phyloP scores from a whole-genome alignment of 352 stramenopile species.

The Lagenidium giganteum region DNA sequence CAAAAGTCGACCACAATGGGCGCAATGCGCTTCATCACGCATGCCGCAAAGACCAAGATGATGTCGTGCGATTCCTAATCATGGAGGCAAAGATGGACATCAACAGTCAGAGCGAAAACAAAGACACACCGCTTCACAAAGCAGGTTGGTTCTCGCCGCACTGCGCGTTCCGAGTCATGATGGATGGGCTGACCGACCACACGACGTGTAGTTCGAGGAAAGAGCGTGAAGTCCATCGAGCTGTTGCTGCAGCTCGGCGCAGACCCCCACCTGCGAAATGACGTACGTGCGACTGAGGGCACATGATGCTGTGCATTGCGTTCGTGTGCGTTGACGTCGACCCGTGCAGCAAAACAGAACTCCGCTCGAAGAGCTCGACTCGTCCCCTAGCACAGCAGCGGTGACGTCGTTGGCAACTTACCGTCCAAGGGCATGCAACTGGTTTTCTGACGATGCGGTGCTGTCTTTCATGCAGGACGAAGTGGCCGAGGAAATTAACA shows the following conservation, averaged over 20 bases:
- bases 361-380: slow-evolving; percentile 38
- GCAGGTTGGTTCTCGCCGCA: slow-evolving; percentile 23
- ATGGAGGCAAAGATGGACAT: slow-evolving; percentile 31
- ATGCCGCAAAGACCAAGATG: slow-evolving; percentile 46
- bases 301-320: too few species aligned
- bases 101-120: slow-evolving; percentile 43
- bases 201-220: slow-evolving; percentile 30
- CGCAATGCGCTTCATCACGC: slow-evolving; percentile 56
- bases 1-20: slow-evolving; percentile 28
- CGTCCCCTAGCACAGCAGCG: slow-evolving; percentile 3
- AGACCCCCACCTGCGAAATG: slow-evolving; percentile 39
- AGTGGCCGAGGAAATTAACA: too few species aligned
- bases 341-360: slow-evolving; percentile 43
- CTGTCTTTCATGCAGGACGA: too few species aligned
- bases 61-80: slow-evolving; percentile 42
- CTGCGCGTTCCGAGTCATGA: too few species aligned
- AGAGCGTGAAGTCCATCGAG: slow-evolving; percentile 35
- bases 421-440: too few species aligned
- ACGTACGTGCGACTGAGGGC: too few species aligned
- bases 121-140: slow-evolving; percentile 59
- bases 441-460: too few species aligned
- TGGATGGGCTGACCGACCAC: neutral
- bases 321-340: too few species aligned
- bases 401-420: too few species aligned
- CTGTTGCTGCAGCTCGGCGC: slow-evolving; percentile 44